phyloP scores from a whole-genome alignment of 1,284 basidiomycete species.

The Cutaneotrichosporon mucoides region DNA sequence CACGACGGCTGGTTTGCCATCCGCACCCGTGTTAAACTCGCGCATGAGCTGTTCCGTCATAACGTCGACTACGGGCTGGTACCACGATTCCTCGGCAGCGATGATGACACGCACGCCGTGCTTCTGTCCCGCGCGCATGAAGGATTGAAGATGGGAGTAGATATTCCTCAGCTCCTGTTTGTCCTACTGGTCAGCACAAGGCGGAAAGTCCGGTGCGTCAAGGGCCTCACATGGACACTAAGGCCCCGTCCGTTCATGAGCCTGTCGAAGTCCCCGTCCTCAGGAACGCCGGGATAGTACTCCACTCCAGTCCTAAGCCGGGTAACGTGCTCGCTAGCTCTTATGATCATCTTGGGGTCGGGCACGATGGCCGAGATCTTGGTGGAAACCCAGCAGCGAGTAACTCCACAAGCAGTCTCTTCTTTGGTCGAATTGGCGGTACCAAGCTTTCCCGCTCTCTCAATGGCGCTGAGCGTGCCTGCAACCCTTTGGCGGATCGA shows the following conservation, averaged over 20 bases:
- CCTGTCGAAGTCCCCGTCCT: conserved; percentile 1
- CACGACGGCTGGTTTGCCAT: not conserved
- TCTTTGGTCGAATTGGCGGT: not conserved
- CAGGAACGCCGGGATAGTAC: not conserved
- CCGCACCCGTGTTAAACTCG: conserved; percentile 1
- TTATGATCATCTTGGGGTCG: not conserved
- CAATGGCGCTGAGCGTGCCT: not conserved
- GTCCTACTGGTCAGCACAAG: not conserved
- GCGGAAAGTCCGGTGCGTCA: too few relatives aligned
- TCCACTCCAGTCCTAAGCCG: not conserved
- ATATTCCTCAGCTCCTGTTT: not conserved
- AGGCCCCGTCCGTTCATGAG: not conserved
- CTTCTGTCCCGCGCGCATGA: not conserved
- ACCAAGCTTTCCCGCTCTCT: not conserved
- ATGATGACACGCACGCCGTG: conserved; percentile 7
- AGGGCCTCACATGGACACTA: not conserved
- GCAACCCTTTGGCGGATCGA: not conserved
- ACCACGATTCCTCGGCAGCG: conserved; percentile 7
- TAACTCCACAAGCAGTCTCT: not conserved
- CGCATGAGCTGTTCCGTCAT: conserved; percentile 10
- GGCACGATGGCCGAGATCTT: not conserved
- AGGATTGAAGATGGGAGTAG: not conserved
- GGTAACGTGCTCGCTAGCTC: not conserved
- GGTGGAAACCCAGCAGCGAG: conserved; percentile 1
- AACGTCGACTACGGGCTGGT: conserved; percentile 6